These are phyloP conservation scores for Sarcodon sp. DNA, from an alignment of 768 basidiomycete species.

Conservation along the genomic window DNA sequence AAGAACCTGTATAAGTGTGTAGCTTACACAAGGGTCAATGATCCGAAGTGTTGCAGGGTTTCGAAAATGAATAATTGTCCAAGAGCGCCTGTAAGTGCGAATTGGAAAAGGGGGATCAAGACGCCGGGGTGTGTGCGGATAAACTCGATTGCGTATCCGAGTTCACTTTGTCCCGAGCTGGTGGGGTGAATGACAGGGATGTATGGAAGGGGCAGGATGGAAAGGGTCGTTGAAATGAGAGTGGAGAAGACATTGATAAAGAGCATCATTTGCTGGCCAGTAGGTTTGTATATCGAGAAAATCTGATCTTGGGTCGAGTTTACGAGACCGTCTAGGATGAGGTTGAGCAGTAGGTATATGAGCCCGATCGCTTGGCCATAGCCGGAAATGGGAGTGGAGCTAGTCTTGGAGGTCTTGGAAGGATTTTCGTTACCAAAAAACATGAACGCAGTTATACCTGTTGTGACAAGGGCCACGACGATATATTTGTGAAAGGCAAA, in stretches of 20 bases:
- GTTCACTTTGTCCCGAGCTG: constrained; percentile 43
- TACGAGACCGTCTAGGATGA: constrained; percentile 83
- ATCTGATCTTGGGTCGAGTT: constrained; percentile 98
- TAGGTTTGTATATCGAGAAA: constrained; percentile 60
- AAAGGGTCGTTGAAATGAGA: constrained; percentile 51
- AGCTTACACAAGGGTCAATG: constrained; percentile 74
- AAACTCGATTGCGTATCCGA: constrained; percentile 58
- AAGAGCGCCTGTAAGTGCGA: constrained; percentile 81
- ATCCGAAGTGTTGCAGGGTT: constrained; percentile 85
- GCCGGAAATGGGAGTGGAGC: constrained; percentile 13
- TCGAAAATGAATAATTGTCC: constrained; percentile 98
- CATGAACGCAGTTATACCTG: constrained; percentile 93
- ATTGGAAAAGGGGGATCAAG: constrained; percentile 62
- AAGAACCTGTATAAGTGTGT: neutral
- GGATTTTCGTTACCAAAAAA: constrained; percentile 56
- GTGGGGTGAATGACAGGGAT: constrained; percentile 77
- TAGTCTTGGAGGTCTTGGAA: constrained; percentile 15
- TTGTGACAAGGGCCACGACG: constrained; percentile 86
- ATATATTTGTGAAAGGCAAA: constrained; percentile 94
- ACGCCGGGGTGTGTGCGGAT: constrained; percentile 68
- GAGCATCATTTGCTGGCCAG: constrained; percentile 99
- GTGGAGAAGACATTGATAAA: constrained; percentile 91
- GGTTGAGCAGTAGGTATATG: constrained; percentile 69
- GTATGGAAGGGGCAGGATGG: constrained; percentile 62
- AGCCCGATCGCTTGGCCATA: constrained; percentile 52